phyloP scores from a whole-genome alignment of 2,329 filamentous ascomycete genomes.

The Aspergillus chevalieri region DNA sequence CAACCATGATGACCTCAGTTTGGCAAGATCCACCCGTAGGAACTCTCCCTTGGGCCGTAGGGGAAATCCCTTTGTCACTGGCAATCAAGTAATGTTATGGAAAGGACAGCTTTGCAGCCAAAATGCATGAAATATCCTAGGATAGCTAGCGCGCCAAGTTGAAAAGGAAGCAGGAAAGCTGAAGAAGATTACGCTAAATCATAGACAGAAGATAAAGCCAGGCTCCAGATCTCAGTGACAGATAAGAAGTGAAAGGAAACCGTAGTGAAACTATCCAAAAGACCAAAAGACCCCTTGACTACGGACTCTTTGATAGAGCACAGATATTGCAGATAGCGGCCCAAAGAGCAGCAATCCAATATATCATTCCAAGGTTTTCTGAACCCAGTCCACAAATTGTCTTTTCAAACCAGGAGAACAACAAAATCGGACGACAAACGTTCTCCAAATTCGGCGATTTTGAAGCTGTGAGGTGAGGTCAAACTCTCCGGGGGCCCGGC shows the following conservation, averaged over 20 bases:
- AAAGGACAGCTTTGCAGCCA: background rate
- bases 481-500: slow-evolving; percentile 10
- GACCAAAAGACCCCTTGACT: background rate
- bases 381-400: too few relatives aligned
- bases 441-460: background rate
- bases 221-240: background rate
- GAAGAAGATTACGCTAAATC: background rate
- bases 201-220: background rate
- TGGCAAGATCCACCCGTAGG: background rate
- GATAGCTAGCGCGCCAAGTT: background rate
- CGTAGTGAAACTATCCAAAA: background rate
- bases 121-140: background rate
- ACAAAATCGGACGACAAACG: background rate
- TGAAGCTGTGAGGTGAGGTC: background rate
- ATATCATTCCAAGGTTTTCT: background rate
- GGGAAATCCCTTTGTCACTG: background rate
- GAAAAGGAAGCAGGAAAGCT: background rate
- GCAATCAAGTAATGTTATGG: background rate
- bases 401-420: background rate
- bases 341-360: background rate
- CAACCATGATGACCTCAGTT: slow-evolving; percentile 6
- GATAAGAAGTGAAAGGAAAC: background rate
- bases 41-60: background rate
- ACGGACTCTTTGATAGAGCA: background rate
- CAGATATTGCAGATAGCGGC: background rate